phyloP scores from a whole-genome alignment of 225 moss, liverwort and hornwort species.

The Ulota crispa region DNA sequence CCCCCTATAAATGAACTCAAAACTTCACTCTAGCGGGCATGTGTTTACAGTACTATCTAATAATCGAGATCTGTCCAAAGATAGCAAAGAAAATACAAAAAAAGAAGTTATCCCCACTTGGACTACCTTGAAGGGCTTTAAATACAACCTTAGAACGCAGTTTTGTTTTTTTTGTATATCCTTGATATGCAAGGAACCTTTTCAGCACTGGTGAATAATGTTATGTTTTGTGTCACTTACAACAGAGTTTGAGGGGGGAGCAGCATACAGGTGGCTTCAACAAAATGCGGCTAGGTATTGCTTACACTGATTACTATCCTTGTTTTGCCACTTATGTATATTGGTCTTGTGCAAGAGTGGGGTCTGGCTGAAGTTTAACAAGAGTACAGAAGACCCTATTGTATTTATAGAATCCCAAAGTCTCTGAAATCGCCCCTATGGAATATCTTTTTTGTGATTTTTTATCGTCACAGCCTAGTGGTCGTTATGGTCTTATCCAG shows the following conservation, averaged over 20 bases:
- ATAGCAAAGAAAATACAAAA: too few relatives aligned
- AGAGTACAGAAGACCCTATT: neutral
- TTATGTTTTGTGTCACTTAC: conserved; percentile 5
- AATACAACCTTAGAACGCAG: too few relatives aligned
- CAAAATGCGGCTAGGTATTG: conserved; percentile 54
- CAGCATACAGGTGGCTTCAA: conserved; percentile 59
- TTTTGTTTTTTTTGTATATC: too few relatives aligned
- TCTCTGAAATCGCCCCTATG: neutral
- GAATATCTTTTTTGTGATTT: neutral
- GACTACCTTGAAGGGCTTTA: too few relatives aligned
- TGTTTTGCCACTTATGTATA: neutral
- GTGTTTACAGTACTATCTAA: too few relatives aligned
- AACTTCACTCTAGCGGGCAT: too few relatives aligned
- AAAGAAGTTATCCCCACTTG: too few relatives aligned
- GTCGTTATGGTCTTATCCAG: neutral
- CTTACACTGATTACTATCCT: neutral
- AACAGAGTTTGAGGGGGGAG: conserved; percentile 48
- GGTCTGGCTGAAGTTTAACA: neutral
- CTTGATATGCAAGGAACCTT: too few relatives aligned
- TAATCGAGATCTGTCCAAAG: too few relatives aligned
- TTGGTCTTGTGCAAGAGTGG: neutral
- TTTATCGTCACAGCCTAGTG: neutral
- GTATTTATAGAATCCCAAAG: neutral
- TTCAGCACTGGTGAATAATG: too few relatives aligned
- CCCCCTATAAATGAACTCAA: too few relatives aligned